Evolutionary conservation across 768 basidiomycete genomes (phyloP).

Genomic region (Hericium coralloides): DNA sequence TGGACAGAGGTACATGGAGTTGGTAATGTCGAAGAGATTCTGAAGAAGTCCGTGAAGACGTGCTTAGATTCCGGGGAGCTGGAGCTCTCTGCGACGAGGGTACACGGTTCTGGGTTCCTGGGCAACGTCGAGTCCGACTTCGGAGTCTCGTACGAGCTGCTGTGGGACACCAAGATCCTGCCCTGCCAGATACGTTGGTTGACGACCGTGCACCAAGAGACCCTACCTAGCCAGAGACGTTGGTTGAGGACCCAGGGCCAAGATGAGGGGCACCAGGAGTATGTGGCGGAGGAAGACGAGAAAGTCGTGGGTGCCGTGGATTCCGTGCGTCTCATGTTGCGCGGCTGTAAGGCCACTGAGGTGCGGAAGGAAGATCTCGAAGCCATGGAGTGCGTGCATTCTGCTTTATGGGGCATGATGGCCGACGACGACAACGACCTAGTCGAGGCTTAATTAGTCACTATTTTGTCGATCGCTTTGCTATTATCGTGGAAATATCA

Average conservation of each 20-base stretch:
- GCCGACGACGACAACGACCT: too few relatives aligned
- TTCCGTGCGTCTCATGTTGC: too few relatives aligned
- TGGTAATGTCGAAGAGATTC: conserved; percentile 4
- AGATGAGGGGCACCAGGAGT: too few relatives aligned
- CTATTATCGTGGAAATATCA: too few relatives aligned
- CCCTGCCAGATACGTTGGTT: background rate
- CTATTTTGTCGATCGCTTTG: too few relatives aligned
- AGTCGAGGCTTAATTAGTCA: too few relatives aligned
- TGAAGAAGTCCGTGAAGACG: background rate
- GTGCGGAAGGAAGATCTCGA: too few relatives aligned
- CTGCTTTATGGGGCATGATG: too few relatives aligned
- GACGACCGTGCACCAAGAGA: background rate
- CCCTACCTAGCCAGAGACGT: background rate
- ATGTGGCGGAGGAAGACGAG: too few relatives aligned
- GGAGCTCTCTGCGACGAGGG: background rate
- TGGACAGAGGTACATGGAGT: conserved; percentile 23
- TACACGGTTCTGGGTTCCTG: background rate
- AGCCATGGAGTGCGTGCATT: too few relatives aligned
- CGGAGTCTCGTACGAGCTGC: background rate
- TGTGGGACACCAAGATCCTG: background rate
- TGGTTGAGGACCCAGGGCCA: background rate
- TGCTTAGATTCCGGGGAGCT: background rate
- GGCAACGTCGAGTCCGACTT: background rate
- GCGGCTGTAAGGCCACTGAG: too few relatives aligned
- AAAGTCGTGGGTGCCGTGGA: too few relatives aligned